Evolutionary conservation across 2,329 filamentous ascomycete species (phyloP).

Genomic region (Colletotrichum chrysophilum): DNA sequence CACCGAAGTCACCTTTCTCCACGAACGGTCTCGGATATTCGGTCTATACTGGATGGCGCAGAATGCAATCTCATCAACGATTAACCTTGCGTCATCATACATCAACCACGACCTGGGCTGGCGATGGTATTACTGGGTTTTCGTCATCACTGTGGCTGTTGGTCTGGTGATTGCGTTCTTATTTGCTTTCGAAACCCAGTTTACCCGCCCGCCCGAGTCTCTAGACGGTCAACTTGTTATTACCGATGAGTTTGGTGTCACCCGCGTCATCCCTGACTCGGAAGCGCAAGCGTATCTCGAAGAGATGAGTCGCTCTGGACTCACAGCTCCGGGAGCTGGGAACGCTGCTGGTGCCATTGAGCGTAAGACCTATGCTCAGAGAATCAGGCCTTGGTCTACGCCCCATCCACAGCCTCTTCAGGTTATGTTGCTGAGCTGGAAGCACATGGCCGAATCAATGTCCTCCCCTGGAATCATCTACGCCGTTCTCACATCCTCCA

Average conservation of each 20-base stretch:
- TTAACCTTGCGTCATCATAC: slow-evolving; percentile 40
- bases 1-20: slow-evolving; percentile 43
- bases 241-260: slow-evolving; percentile 43
- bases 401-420: slow-evolving; percentile 20
- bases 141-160: slow-evolving; percentile 36
- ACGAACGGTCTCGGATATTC: slow-evolving; percentile 39
- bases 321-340: background rate
- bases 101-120: slow-evolving; percentile 38
- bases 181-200: slow-evolving; percentile 43
- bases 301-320: background rate
- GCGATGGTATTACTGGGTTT: slow-evolving; percentile 48
- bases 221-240: slow-evolving; percentile 37
- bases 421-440: slow-evolving; percentile 17
- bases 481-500: slow-evolving; percentile 39
- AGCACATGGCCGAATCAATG: slow-evolving; percentile 23
- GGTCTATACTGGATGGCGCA: slow-evolving; percentile 44
- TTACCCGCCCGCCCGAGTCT: slow-evolving; percentile 35
- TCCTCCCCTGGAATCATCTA: slow-evolving; percentile 42
- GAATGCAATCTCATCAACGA: slow-evolving; percentile 34
- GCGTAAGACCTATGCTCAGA: slow-evolving; percentile 28
- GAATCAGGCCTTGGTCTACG: slow-evolving; percentile 32
- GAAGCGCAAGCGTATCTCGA: slow-evolving; percentile 31
- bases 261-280: slow-evolving; percentile 33
- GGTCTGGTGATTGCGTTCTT: slow-evolving; percentile 42
- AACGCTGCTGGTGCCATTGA: background rate